Conservation (phyloP, 2,329 filamentous ascomycete genomes). For the Chalaropsis ovoidea region DNA sequence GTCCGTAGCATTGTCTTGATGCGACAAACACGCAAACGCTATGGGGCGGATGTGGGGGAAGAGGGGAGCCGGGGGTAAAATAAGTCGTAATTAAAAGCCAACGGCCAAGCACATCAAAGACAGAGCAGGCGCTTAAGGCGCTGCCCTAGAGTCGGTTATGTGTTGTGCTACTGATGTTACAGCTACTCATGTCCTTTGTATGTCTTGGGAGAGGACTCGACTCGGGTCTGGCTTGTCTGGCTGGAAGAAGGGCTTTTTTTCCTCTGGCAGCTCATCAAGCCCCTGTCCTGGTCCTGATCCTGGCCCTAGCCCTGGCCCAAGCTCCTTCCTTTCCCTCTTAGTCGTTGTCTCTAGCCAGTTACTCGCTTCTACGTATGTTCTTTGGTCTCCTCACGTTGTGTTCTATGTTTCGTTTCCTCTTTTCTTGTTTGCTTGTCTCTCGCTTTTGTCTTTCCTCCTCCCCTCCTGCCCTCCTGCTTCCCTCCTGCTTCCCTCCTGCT, state of each 20-base stretch:
- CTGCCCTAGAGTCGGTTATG: background rate
- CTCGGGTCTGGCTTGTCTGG: constrained; percentile 1
- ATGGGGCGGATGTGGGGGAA: background rate
- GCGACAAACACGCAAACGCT: background rate
- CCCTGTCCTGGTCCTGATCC: background rate
- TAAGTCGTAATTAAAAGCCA: background rate
- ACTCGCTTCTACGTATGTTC: background rate
- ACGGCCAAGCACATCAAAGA: background rate
- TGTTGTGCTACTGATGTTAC: background rate
- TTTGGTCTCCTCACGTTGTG: background rate
- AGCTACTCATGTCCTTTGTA: background rate
- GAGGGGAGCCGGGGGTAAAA: background rate
- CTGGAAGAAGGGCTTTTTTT: background rate
- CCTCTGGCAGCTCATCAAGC: constrained; percentile 7
- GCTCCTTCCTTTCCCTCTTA: constrained; percentile 4
- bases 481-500: background rate
- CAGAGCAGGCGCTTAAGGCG: background rate
- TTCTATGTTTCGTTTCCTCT: constrained; percentile 1
- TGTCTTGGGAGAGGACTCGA: background rate
- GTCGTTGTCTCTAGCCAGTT: background rate
- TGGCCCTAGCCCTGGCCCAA: background rate
- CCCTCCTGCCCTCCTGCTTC: background rate
- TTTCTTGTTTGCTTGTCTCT: constrained; percentile 7
- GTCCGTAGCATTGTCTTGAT: background rate
- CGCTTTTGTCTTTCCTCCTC: constrained; percentile 10